These are phyloP conservation scores for Exsudoporus frostii DNA, from an alignment of 768 basidiomycete genomes.

Conservation along the genomic window DNA sequence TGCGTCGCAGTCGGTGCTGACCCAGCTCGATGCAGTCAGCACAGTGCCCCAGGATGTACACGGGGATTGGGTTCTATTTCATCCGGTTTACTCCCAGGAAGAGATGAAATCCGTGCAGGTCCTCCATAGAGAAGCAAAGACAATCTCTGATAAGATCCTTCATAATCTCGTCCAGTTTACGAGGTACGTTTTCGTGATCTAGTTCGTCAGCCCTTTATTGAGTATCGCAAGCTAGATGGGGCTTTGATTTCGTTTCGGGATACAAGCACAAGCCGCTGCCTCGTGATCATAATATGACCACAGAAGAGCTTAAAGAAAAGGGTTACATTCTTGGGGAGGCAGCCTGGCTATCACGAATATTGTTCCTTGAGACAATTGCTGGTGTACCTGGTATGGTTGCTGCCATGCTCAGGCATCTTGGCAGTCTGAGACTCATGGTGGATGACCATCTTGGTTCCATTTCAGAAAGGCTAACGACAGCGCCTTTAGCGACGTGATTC, in stretches of 20 bases:
- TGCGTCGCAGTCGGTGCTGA: slow-evolving; percentile 13
- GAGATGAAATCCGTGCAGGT: slow-evolving; percentile 78
- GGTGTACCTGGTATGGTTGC: slow-evolving; percentile 98
- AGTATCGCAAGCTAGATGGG: slow-evolving; percentile 38
- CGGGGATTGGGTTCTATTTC: slow-evolving; percentile 90
- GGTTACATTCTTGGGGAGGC: slow-evolving; percentile 73
- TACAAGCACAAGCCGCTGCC: slow-evolving; percentile 78
- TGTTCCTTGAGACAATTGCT: slow-evolving; percentile 85
- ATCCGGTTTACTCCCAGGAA: slow-evolving; percentile 81
- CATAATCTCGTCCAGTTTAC: slow-evolving; percentile 54
- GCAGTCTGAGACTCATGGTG: slow-evolving; percentile 86
- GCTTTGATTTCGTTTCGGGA: slow-evolving; percentile 82
- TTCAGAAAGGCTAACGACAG: slow-evolving; percentile 4
- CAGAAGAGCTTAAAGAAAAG: slow-evolving; percentile 69
- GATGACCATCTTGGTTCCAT: slow-evolving; percentile 18
- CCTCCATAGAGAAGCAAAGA: slow-evolving; percentile 61
- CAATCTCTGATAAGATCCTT: slow-evolving; percentile 72
- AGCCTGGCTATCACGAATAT: slow-evolving; percentile 70
- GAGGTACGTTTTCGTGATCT: slow-evolving; percentile 34
- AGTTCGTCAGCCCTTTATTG: background rate
- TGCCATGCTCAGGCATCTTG: slow-evolving; percentile 82
- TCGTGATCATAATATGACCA: slow-evolving; percentile 56
- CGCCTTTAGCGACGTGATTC: slow-evolving; percentile 46
- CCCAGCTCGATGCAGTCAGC: slow-evolving; percentile 42
- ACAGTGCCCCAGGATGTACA: slow-evolving; percentile 53